phyloP scores from a whole-genome alignment of 2,329 filamentous ascomycete species.

The Parastagonospora nodorum region DNA sequence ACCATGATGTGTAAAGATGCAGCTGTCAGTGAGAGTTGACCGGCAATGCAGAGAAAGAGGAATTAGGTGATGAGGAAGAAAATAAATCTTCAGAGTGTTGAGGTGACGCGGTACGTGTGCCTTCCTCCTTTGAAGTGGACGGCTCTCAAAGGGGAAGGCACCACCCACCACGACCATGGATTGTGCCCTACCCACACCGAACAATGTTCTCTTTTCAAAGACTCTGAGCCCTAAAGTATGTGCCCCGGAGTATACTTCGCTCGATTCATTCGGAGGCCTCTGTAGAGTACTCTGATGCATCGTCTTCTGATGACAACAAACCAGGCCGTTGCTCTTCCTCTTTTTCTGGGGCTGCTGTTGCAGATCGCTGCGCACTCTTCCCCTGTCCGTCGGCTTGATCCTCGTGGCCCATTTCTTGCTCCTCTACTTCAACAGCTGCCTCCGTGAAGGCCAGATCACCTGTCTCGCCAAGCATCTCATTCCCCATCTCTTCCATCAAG shows the following conservation, averaged over 20 bases:
- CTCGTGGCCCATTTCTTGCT: conserved; percentile 1
- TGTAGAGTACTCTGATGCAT: background rate
- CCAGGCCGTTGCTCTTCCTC: background rate
- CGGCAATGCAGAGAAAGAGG: background rate
- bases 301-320: background rate
- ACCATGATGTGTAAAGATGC: conserved; percentile 12
- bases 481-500: conserved; percentile 71
- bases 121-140: conserved; percentile 13
- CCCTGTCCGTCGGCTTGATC: conserved; percentile 1
- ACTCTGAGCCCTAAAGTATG: no score
- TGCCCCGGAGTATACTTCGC: background rate
- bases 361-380: background rate
- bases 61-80: background rate
- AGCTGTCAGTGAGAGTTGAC: background rate
- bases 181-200: background rate
- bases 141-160: conserved; percentile 11
- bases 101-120: conserved; percentile 6
- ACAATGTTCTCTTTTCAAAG: no score
- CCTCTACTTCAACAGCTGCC: conserved; percentile 35
- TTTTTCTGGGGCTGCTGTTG: background rate
- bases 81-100: background rate
- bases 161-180: conserved; percentile 3
- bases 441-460: conserved; percentile 77
- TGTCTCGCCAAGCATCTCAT: conserved; percentile 64
- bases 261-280: conserved; percentile 15